These are phyloP conservation scores for Spathaspora arborariae DNA, from an alignment of 805 yeast species.

Conservation along the genomic window DNA sequence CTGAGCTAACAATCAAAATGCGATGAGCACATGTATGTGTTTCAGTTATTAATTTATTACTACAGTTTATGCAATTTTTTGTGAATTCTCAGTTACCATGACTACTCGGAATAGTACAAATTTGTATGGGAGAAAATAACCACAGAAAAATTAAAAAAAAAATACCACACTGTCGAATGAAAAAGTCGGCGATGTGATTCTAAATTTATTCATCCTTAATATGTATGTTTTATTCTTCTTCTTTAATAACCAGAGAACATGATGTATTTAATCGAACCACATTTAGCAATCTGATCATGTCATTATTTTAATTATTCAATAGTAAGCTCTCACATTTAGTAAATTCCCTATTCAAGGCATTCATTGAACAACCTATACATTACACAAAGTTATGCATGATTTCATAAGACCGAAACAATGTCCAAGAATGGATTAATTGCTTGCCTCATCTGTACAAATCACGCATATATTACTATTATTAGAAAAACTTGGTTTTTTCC, in stretches of 20 bases:
- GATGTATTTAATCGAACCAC: too few relatives aligned
- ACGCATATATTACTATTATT: not conserved
- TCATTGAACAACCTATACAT: too few relatives aligned
- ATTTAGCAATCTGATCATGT: too few relatives aligned
- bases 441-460: not conserved
- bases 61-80: not conserved
- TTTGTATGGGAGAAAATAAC: not conserved
- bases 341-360: too few relatives aligned
- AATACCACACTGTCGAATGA: not conserved
- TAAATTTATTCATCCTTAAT: not conserved
- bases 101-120: not conserved
- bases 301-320: too few relatives aligned
- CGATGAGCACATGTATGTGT: not conserved
- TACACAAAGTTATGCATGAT: not conserved
- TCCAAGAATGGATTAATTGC: not conserved
- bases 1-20: not conserved
- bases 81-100: not conserved
- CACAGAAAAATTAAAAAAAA: not conserved
- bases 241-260: too few relatives aligned
- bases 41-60: not conserved
- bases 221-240: too few relatives aligned
- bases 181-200: too few relatives aligned
- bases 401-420: not conserved
- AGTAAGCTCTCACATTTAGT: too few relatives aligned
- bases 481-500: not conserved